Evolutionary conservation across 495 filamentous ascomycete species (phyloP), one percentile per base, ranked within the genome.

Genomic region (Talaromyces trachyspermus): DNA sequence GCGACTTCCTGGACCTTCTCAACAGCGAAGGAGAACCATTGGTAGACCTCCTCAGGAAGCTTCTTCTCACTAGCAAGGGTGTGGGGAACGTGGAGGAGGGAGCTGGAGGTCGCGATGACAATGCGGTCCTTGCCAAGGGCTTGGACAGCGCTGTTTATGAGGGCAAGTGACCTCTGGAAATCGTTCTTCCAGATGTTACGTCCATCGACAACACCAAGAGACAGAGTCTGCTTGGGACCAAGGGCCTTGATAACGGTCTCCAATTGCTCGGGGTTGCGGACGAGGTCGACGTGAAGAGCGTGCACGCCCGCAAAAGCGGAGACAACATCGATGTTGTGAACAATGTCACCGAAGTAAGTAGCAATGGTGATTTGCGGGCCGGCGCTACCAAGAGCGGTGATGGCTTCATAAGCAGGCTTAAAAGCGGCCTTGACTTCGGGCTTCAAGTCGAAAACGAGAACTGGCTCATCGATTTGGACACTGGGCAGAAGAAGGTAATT

Each of bases 141-240:
- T 74, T 95, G 85, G 62, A 95, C 74, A 51, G 89, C 91, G 27
- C 80, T 77, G 78, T 96, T 85, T 54, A 91, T 82, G 58, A 77
- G 79, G 74, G 86, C 88, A 55, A 96, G 89, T 53, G 91, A 88
- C 58, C 78, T 78, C 77, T 89, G 80, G 69, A 95, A 85, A 80
- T 95, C 88, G 71, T 88, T 95, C 88, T 98, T 97, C 92, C 92
- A 98, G 80, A 98, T 98, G 79, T 98, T 98, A 62, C 92, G 87
- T 57, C 92, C 94, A 60, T 97, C 89, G 53, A 98, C 92, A 55
- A 98, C 83, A 84, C 92, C 92, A 56, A 79, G 80, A 46, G 94
- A 97, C 49, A 98, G 85, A 48, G 81, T 69, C 71, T 95, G 92
- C 59, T 86, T 84, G 52, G 86, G 75, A 57, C 89, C 88, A 45